A percentile compares a stretch with the other conserved stretches of the same genome.
phyloP scores from a whole-genome alignment of 148 eudicot species.

The Silene conica region DNA sequence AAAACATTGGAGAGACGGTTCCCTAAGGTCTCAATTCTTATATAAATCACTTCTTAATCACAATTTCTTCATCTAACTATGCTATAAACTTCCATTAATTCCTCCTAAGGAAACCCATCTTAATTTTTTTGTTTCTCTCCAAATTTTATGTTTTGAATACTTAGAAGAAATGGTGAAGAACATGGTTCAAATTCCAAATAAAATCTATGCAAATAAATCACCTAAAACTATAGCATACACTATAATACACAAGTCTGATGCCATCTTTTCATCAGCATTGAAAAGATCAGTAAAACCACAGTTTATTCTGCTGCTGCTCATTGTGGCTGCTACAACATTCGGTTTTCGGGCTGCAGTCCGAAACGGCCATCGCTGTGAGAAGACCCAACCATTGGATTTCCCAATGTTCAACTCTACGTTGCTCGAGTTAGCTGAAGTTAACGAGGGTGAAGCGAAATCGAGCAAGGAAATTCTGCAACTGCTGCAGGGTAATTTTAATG shows the following conservation, averaged over 20 bases:
- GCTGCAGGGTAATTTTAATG: constrained; percentile 39
- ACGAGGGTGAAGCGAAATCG: constrained; percentile 39
- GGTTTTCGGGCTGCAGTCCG: constrained; percentile 36
- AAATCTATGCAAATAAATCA: no score
- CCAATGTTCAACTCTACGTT: constrained; percentile 51
- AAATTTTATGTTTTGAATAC: no score
- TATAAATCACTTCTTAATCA: no score
- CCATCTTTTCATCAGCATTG: constrained; percentile 30
- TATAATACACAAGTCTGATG: background rate
- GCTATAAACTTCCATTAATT: no score
- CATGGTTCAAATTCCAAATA: no score
- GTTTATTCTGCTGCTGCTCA: constrained; percentile 41
- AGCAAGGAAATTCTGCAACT: constrained; percentile 48
- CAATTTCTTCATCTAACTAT: no score
- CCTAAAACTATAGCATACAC: no score
- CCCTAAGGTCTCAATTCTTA: no score
- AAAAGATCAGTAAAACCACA: constrained; percentile 49
- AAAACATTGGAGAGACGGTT: no score
- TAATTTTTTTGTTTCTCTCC: no score
- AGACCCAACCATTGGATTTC: constrained; percentile 22
- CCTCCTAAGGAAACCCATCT: background rate
- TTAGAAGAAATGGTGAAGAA: no score
- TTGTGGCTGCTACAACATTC: constrained; percentile 44
- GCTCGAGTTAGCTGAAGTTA: constrained; percentile 49
- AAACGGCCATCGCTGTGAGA: constrained; percentile 17